Evolutionary conservation across 345 rosid species (phyloP).

Genomic region (Eutrema japonicum): DNA sequence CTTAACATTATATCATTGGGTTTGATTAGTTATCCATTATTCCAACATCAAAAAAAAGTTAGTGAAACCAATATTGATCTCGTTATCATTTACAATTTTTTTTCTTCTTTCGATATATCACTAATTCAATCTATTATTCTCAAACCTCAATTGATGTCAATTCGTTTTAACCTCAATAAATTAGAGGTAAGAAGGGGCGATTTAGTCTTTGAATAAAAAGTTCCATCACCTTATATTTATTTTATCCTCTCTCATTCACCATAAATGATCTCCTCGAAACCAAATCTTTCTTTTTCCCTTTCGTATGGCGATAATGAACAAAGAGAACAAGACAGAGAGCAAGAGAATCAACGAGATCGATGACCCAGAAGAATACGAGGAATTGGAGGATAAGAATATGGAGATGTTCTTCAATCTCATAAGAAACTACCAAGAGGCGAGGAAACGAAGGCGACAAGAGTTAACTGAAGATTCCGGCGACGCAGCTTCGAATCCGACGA

Average conservation of each 20-base stretch:
- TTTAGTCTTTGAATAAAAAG: slow-evolving; percentile 9
- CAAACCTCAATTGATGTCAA: too few species aligned
- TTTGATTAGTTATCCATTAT: background rate
- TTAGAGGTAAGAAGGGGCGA: background rate
- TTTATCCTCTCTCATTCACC: slow-evolving; percentile 12
- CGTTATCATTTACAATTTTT: too few species aligned
- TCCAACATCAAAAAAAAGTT: too few species aligned
- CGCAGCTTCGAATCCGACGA: slow-evolving; percentile 8
- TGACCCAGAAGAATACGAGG: slow-evolving; percentile 31
- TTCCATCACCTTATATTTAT: slow-evolving; percentile 18
- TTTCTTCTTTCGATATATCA: too few species aligned
- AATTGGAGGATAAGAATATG: slow-evolving; percentile 39
- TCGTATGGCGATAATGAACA: slow-evolving; percentile 23
- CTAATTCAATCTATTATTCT: too few species aligned
- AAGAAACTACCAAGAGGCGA: slow-evolving; percentile 35
- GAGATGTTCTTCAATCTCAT: slow-evolving; percentile 44
- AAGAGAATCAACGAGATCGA: slow-evolving; percentile 29
- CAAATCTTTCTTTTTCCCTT: background rate
- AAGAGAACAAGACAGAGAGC: slow-evolving; percentile 29
- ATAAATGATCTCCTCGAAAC: background rate
- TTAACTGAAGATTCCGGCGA: slow-evolving; percentile 38
- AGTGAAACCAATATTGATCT: too few species aligned
- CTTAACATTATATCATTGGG: too few species aligned
- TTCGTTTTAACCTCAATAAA: too few species aligned
- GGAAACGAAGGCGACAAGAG: slow-evolving; percentile 42